Base-by-base conservation (phyloP, 2,329 filamentous ascomycete genomes). In the Nothomitra cinnamomea region DNA sequence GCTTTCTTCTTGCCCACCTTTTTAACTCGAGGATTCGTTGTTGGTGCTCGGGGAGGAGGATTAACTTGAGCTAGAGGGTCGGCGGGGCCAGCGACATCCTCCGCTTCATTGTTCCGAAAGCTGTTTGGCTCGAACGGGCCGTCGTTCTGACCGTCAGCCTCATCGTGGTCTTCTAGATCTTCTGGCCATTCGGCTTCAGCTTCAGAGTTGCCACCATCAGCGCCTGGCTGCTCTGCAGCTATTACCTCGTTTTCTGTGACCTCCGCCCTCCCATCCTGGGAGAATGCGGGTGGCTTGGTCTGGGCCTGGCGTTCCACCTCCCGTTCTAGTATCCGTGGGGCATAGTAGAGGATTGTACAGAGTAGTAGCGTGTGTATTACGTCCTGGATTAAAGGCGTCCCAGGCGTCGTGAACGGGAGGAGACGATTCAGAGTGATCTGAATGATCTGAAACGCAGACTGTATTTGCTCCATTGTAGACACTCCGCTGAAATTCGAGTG, bases 1-100 rank as follows among this genome's bases (percentile, higher is more conserved):
- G 52, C 52, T n/a, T 53, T 53, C 22, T 53, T 53, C 13, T 53
- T 53, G 24, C 52, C 52, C n/a, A 53, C 24, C 3, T 50, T 47
- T 10, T 38, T 36, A 22, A 24, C 5, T 12, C 40, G 40, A 2
- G 42, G 17, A 19, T 28, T 28, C n/a, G 17, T 24, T 45, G 12
- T 43, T n/a, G 22, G 17, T 8, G n/a, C 19, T 53, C 25, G 21
- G 3, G 21, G 52, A 32, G 13, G 45, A 10, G 40, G 40, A 21
- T 50, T n/a, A 13, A 17, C 24, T 5, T 21, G 40, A 10, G 25
- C 1, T 12, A 17, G 6, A 45, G 38, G 36, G 41, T 35, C 38
- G 28, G 28, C 25, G 25, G 15, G 21, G 5, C 13, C 25, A 22
- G 19, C 25, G 17, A n/a, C 42, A 21, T 53, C 19, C 17, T 43